These are phyloP conservation scores for Cyclotella atomus DNA, from an alignment of 108 stramenopile genomes.

Conservation along the genomic window DNA sequence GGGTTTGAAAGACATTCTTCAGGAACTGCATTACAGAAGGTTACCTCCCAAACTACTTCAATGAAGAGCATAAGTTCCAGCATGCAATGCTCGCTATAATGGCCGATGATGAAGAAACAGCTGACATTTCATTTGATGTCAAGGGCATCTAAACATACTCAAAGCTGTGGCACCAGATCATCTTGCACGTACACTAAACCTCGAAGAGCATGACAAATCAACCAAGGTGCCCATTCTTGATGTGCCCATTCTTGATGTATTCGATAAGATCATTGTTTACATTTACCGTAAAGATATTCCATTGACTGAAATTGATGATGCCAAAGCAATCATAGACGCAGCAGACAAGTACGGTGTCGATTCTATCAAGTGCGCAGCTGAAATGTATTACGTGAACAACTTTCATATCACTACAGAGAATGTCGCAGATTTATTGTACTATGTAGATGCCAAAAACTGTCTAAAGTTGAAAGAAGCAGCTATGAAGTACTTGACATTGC, in stretches of 20 bases:
- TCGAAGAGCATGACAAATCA: too few relatives aligned
- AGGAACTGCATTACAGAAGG: background rate
- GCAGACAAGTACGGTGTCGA: background rate
- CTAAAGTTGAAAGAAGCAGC: background rate
- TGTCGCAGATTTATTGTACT: background rate
- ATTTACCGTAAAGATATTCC: too few relatives aligned
- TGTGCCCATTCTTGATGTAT: too few relatives aligned
- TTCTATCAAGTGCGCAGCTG: background rate
- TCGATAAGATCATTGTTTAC: too few relatives aligned
- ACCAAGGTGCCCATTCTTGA: too few relatives aligned
- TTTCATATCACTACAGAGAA: background rate
- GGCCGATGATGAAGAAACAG: background rate
- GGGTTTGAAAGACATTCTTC: background rate
- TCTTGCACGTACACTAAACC: too few relatives aligned
- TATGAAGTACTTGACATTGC: background rate
- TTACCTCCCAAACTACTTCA: background rate
- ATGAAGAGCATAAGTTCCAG: background rate
- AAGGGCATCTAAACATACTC: too few relatives aligned
- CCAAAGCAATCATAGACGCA: too few relatives aligned
- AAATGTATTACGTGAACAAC: background rate
- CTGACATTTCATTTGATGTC: background rate
- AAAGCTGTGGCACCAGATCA: too few relatives aligned
- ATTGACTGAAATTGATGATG: too few relatives aligned
- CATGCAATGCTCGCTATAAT: background rate
- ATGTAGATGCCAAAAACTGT: slow-evolving; percentile 8